Base-by-base conservation (phyloP, 1,284 basidiomycete genomes). In the Caloboletus firmus region DNA sequence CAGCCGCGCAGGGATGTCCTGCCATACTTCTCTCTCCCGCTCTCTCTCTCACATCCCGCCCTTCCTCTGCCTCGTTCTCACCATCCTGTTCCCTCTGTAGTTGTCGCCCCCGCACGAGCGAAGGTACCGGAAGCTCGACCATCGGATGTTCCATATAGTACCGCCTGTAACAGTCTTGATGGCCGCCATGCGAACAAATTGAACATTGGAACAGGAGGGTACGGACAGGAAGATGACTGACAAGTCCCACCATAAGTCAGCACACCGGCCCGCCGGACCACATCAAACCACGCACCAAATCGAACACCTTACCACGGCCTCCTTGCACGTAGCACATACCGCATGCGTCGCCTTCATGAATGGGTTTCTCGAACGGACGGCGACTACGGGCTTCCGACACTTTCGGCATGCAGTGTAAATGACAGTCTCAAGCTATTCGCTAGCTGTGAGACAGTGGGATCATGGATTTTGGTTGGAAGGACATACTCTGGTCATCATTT, bases 131-230 rank as follows among this genome's bases (percentile, higher is more conserved):
- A 18, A 84, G 62, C 17, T 76, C 74, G 13, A 77, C 68, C 76
- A 83, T 76, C 0, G 83, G 80, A 30, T 77, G 77, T 34, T 76
- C 72, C 56, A 77, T 70, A 62, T 88, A 88, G 62, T 83, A 89
- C 30, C 74, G 73, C 40, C 79, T 76, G 63, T 89, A 90, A 67
- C 89, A 91, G 22, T 79, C 76, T 59, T 86, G 83, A 61, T 91
- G 89, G 0, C 89, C 89, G 0, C 89, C 89, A 58, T 91, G 89
- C 45, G 80, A 74, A 64, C 89, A 91, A 7, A 87, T 71, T 1
- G 85, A 77, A 66, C 89, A 91, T 49, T 84, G 82, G 62, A 90
- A 85, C 4, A 88, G 70, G 4, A 89, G 72, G 0, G 79, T 74
- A 32, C 79, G 79, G 18, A 91, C 87, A 4, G 89, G 89, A 26